Evolutionary conservation across 2,329 filamentous ascomycete genomes (phyloP), one percentile per base, ranked within the genome.

Genomic region (Penicillium aurantiogriseum): DNA sequence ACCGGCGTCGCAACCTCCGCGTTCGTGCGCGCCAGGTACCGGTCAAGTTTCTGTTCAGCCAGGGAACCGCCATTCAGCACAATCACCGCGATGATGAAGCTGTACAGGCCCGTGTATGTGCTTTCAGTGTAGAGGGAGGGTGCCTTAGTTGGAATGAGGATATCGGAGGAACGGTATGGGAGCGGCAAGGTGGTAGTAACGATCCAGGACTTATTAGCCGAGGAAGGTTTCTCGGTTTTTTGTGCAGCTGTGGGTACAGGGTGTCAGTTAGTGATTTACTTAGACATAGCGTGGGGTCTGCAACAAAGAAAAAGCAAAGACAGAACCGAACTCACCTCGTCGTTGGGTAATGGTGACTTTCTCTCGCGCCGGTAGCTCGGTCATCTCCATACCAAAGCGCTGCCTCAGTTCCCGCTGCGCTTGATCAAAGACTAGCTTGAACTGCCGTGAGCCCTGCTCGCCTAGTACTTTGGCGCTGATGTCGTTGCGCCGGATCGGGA

Each of bases 321-420:
- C 42, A 15, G 21, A 51, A 40, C 17, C 4, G 58, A 53, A 69
- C 77, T 59, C 76, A 87, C 88, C 89, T 80, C 89, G 87, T 66
- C 91, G 85, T 70, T 96, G 90, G 58, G 86, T 86, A 35, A 96
- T 76, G 0, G 91, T 91, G 48, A 90, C 83, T 74, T 92, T 95
- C 69, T 97, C 93, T 68, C 84, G 85, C 1, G 83, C 80, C 0
- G 94, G 92, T 49, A 97, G 80, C 75, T 97, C 92, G 4, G 85
- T 81, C 81, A 99, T 84, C 72, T 92, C 84, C 92, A 97, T 96
- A n/a, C 94, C 94, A 75, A 96, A 97, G 1, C 87, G 82, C 2
- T 78, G 77, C 47, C 82, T 80, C 38, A 99, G 78, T 63, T 89
- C 84, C 35, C 79, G 75, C 72, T 99, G 93, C 42, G 93, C 91